Conservation (phyloP, 345 rosid species). For the Linum usitatissimum region DNA sequence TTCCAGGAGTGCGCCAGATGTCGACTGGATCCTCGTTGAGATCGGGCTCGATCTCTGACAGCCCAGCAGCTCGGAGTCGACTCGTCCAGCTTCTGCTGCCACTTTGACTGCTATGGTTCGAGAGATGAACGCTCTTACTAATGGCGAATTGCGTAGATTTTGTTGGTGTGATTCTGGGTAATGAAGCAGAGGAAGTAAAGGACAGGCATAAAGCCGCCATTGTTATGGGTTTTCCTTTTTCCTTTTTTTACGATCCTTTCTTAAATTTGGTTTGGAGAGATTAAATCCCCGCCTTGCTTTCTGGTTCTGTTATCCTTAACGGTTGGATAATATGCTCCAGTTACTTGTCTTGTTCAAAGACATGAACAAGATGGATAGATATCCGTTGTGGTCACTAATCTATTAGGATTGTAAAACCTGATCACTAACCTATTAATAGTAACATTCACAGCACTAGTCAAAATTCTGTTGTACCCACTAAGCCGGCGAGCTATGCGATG, state of each 20-base stretch:
- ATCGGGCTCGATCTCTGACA: constrained; percentile 70
- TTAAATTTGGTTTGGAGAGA: neutral
- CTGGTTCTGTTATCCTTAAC: neutral
- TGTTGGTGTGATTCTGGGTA: constrained; percentile 27
- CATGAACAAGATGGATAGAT: neutral
- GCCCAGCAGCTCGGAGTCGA: constrained; percentile 36
- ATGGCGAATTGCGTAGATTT: constrained; percentile 11
- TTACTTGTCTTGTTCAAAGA: neutral
- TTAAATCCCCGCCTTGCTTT: constrained; percentile 9
- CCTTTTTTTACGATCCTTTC: neutral
- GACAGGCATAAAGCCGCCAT: constrained; percentile 36
- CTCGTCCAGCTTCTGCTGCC: constrained; percentile 20
- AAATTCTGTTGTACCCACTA: too few species aligned
- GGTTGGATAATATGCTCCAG: neutral
- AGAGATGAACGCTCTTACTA: constrained; percentile 7
- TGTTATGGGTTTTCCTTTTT: neutral
- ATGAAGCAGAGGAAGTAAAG: constrained; percentile 32
- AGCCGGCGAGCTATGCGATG: too few species aligned
- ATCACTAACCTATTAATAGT: too few species aligned
- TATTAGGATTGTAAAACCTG: too few species aligned
- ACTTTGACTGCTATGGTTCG: constrained; percentile 7
- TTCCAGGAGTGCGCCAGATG: constrained; percentile 49
- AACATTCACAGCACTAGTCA: too few species aligned
- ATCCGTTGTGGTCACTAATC: too few species aligned
- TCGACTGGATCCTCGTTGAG: constrained; percentile 78